Conservation (phyloP, 331 rosid species). For the Phaseolus coccineus region DNA sequence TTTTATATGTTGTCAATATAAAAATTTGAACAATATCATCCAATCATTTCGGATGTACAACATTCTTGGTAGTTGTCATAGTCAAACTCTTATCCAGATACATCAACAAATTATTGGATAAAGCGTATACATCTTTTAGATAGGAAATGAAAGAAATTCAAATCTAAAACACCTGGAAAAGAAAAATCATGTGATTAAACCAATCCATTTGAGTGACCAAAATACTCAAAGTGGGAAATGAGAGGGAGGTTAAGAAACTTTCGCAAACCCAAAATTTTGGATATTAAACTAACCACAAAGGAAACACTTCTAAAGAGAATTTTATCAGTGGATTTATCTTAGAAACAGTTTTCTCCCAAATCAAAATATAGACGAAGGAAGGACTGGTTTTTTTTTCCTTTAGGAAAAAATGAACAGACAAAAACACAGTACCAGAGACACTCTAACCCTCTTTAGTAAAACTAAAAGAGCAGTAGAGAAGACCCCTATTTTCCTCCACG, state of each 20-base stretch:
- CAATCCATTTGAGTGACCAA: constrained; percentile 15
- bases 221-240: constrained; percentile 18
- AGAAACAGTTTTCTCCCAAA: constrained; percentile 15
- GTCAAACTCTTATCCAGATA: not conserved
- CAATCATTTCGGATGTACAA: not conserved
- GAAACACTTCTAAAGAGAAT: not conserved
- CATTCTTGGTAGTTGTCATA: constrained; percentile 4
- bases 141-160: not conserved
- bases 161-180: not conserved
- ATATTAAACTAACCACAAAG: not conserved
- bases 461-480: constrained; percentile 24
- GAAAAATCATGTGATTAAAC: not conserved
- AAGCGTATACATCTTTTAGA: not conserved
- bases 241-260: not conserved
- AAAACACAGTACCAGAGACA: not conserved
- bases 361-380: constrained; percentile 12
- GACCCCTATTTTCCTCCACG: constrained; percentile 30
- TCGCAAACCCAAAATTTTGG: constrained; percentile 28
- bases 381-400: not conserved
- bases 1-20: not conserved
- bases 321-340: not conserved
- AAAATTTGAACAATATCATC: constrained; percentile 2
- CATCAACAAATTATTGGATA: constrained; percentile 1
- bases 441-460: not conserved
- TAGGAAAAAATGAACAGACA: not conserved